These are phyloP conservation scores for Nissolia schottii DNA, from an alignment of 306 rosid species.

Conservation along the genomic window DNA sequence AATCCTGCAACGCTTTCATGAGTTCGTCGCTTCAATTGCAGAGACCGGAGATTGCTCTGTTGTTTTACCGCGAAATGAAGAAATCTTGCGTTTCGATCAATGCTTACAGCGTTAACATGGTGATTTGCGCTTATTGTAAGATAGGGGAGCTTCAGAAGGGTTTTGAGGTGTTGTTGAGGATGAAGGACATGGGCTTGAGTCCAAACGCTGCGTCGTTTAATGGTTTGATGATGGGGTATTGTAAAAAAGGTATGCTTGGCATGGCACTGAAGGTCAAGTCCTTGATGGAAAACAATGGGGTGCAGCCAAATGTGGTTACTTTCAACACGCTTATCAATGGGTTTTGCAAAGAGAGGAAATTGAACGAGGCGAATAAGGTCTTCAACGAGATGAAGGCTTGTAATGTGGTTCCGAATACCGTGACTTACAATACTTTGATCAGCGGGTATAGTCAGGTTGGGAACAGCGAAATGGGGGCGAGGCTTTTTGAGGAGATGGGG, in stretches of 20 bases:
- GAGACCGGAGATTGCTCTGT: constrained; percentile 52
- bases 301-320: constrained; percentile 58
- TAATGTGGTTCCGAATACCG: constrained; percentile 54
- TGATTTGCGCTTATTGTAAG: constrained; percentile 58
- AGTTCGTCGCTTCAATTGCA: constrained; percentile 57
- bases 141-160: constrained; percentile 61
- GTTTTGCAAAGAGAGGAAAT: constrained; percentile 64
- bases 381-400: constrained; percentile 61
- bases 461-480: constrained; percentile 51
- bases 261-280: constrained; percentile 52
- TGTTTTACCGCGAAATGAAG: constrained; percentile 51
- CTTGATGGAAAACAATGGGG: constrained; percentile 48
- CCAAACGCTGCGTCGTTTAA: constrained; percentile 66
- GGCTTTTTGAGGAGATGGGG: constrained; percentile 71
- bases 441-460: constrained; percentile 63
- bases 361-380: constrained; percentile 60
- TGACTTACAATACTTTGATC: constrained; percentile 73
- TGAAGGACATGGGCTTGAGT: constrained; percentile 63
- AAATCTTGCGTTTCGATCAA: constrained; percentile 47
- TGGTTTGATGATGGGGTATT: constrained; percentile 67
- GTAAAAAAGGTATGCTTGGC: constrained; percentile 58
- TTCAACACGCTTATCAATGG: constrained; percentile 66
- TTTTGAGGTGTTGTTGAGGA: constrained; percentile 42
- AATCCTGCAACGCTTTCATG: constrained; percentile 70
- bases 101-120: constrained; percentile 68